Conservation (phyloP, 129 eudicot genomes). For the Saposhnikovia divaricata region DNA sequence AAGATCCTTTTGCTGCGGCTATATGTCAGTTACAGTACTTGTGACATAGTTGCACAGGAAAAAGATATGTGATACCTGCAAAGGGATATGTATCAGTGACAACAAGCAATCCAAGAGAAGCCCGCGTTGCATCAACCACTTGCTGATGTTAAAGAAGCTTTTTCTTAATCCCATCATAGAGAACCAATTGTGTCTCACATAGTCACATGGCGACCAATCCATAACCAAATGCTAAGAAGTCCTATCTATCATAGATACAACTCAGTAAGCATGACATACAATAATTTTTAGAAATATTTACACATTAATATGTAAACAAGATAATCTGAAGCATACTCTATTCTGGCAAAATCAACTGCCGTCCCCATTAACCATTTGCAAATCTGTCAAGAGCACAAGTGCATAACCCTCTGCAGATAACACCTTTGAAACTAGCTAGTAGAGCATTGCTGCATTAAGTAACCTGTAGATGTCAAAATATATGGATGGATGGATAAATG, state of each 20-base stretch:
- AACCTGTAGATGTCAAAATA: constrained; percentile 42
- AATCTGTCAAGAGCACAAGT: constrained; percentile 59
- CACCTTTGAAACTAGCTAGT: constrained; percentile 87
- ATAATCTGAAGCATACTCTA: constrained; percentile 38
- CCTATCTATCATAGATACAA: constrained; percentile 1
- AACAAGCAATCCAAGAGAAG: constrained; percentile 92
- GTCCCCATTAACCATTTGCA: constrained; percentile 81
- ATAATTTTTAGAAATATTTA: not conserved
- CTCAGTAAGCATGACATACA: not conserved
- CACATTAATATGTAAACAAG: not conserved
- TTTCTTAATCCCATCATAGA: constrained; percentile 77
- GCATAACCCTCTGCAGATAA: constrained; percentile 85
- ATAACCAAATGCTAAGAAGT: constrained; percentile 1
- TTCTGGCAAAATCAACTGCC: constrained; percentile 76
- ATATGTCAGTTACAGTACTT: too few relatives aligned
- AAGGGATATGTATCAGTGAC: constrained; percentile 53
- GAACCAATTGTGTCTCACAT: constrained; percentile 64
- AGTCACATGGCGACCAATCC: not conserved
- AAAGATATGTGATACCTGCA: constrained; percentile 39
- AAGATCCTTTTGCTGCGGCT: not conserved
- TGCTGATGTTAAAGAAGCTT: constrained; percentile 72
- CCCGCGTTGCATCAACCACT: constrained; percentile 87
- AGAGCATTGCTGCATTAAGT: constrained; percentile 92
- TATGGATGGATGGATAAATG: too few relatives aligned
- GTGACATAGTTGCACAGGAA: too few relatives aligned